These are phyloP conservation scores for Taiwanofungus camphoratus DNA, from an alignment of 1,284 basidiomycete genomes.

Conservation along the genomic window DNA sequence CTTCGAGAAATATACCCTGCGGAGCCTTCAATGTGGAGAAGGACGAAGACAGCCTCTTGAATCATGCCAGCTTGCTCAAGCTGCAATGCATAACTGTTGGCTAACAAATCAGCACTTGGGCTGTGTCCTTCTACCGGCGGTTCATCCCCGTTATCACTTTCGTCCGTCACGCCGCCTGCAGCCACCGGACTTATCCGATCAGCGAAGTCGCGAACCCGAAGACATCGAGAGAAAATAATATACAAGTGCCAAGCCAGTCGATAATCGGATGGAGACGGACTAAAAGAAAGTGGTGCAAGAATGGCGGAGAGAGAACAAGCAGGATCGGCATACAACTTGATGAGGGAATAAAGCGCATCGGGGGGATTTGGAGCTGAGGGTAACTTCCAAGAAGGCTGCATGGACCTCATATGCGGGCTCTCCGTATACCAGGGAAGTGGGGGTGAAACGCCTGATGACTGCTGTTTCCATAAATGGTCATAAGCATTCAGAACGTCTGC, in stretches of 20 bases:
- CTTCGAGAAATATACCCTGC: constrained; percentile 51
- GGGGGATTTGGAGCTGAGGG: constrained; percentile 32
- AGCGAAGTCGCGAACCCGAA: constrained; percentile 80
- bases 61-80: constrained; percentile 79
- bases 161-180: constrained; percentile 29
- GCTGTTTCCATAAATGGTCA: constrained; percentile 44
- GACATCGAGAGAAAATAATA: constrained; percentile 78
- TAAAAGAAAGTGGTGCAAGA: constrained; percentile 69
- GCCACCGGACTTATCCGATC: constrained; percentile 60
- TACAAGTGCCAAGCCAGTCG: constrained; percentile 93
- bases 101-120: constrained; percentile 77
- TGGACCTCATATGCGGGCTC: constrained; percentile 19
- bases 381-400: constrained; percentile 31
- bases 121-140: constrained; percentile 63
- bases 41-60: constrained; percentile 84
- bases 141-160: constrained; percentile 38
- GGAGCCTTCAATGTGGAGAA: constrained; percentile 82
- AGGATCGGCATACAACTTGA: constrained; percentile 73
- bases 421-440: constrained; percentile 72
- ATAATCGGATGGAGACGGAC: constrained; percentile 73
- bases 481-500: constrained; percentile 69
- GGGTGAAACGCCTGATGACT: constrained; percentile 41
- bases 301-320: constrained; percentile 57
- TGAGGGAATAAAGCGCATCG: constrained; percentile 82
- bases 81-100: constrained; percentile 83